Evolutionary conservation across 306 rosid genomes (phyloP).

Genomic region (Psophocarpus tetragonolobus): DNA sequence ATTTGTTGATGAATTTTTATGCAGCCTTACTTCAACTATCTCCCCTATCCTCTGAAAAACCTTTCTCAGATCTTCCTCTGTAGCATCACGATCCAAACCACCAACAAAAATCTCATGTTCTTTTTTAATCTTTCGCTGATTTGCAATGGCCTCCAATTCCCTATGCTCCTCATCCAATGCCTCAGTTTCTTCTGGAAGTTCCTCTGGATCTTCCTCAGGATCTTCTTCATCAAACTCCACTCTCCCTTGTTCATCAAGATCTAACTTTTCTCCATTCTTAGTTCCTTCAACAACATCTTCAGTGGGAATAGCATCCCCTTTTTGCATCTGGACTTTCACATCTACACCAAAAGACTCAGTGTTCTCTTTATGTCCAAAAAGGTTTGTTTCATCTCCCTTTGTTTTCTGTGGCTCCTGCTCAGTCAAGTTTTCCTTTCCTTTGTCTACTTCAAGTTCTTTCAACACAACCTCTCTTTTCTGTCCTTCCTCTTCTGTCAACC

Average conservation of each 20-base stretch:
- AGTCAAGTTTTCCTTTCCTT: conserved; percentile 34
- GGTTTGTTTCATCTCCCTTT: conserved; percentile 38
- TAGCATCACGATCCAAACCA: conserved; percentile 75
- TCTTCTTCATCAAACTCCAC: conserved; percentile 52
- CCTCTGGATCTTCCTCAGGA: conserved; percentile 49
- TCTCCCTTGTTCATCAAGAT: conserved; percentile 53
- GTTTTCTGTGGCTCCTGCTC: conserved; percentile 18
- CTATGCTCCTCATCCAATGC: conserved; percentile 51
- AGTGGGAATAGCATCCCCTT: conserved; percentile 36
- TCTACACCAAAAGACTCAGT: conserved; percentile 19
- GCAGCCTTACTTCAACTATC: conserved; percentile 76
- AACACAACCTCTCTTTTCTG: conserved; percentile 10
- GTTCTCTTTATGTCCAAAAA: conserved; percentile 34
- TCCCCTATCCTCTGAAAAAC: conserved; percentile 79
- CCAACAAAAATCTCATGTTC: conserved; percentile 82
- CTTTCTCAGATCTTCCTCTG: conserved; percentile 74
- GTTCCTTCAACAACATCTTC: conserved; percentile 36
- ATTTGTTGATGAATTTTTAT: conserved; percentile 58
- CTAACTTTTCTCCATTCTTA: conserved; percentile 47
- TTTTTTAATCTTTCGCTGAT: conserved; percentile 59
- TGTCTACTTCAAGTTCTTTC: neutral
- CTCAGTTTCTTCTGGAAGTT: conserved; percentile 46
- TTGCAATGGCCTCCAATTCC: conserved; percentile 57
- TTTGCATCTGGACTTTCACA: conserved; percentile 36
- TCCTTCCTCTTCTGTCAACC: conserved; percentile 28